Conservation (phyloP, 352 stramenopile genomes). For the Phytophthora fragariae region DNA sequence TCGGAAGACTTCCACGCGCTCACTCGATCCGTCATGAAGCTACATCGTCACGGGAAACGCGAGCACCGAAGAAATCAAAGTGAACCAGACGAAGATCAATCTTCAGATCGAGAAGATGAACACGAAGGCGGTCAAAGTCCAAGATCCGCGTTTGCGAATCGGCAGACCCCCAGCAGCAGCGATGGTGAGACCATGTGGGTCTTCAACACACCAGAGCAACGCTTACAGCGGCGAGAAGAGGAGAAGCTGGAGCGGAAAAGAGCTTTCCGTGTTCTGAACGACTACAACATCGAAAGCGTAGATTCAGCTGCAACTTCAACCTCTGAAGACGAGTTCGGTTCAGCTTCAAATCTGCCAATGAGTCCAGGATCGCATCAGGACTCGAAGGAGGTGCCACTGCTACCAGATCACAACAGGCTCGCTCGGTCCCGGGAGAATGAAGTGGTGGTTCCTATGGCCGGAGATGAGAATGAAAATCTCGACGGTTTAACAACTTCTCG, state of each 20-base stretch:
- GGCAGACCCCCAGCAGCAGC: slow-evolving; percentile 12
- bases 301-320: slow-evolving; percentile 1
- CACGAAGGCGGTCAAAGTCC: too few relatives aligned
- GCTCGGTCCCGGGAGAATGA: neutral
- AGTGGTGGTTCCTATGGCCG: neutral
- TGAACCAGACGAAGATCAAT: neutral
- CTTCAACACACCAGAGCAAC: slow-evolving; percentile 58
- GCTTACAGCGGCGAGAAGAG: slow-evolving; percentile 55
- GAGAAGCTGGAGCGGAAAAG: slow-evolving; percentile 64
- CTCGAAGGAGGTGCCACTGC: too few relatives aligned
- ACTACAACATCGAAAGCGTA: slow-evolving; percentile 58
- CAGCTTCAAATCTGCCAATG: neutral
- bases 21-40: slow-evolving; percentile 44
- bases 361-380: neutral
- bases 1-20: slow-evolving; percentile 63
- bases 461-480: neutral
- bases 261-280: slow-evolving; percentile 61
- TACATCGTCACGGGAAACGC: slow-evolving; percentile 24
- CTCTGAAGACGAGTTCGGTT: neutral
- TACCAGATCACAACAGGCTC: too few relatives aligned
- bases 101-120: neutral
- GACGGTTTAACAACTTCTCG: neutral
- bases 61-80: neutral
- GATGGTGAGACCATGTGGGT: slow-evolving; percentile 63
- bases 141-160: neutral